A percentile compares a stretch with the other conserved stretches of the same genome.
These are phyloP conservation scores for Mycena pura DNA, from an alignment of 768 basidiomycete genomes.

Conservation along the genomic window DNA sequence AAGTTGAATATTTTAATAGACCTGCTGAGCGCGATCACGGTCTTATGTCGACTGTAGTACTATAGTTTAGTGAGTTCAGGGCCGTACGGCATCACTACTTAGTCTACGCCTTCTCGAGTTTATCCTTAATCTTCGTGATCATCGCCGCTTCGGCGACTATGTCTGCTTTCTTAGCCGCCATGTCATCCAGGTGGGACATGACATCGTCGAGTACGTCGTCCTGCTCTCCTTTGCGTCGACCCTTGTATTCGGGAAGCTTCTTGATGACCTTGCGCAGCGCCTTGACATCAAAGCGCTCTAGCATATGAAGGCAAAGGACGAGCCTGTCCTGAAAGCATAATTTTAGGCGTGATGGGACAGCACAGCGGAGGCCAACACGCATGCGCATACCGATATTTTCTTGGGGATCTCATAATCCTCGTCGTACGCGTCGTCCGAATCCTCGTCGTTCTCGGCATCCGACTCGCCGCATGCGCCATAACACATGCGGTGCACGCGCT, in stretches of 20 bases:
- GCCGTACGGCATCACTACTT: too few relatives aligned
- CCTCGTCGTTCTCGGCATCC: too few relatives aligned
- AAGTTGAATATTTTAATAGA: too few relatives aligned
- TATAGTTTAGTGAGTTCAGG: too few relatives aligned
- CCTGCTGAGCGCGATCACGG: too few relatives aligned
- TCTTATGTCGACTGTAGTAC: too few relatives aligned
- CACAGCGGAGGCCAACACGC: too few relatives aligned
- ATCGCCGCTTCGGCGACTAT: conserved; percentile 1
- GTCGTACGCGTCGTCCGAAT: conserved; percentile 16
- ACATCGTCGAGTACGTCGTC: conserved; percentile 5
- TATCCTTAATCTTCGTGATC: conserved; percentile 1
- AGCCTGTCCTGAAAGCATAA: neutral
- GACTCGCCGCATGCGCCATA: conserved; percentile 9
- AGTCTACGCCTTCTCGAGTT: too few relatives aligned
- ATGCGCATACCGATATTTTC: neutral
- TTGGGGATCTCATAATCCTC: conserved; percentile 15
- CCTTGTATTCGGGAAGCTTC: conserved; percentile 6
- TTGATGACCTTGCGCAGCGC: conserved; percentile 11
- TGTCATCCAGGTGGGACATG: conserved; percentile 5
- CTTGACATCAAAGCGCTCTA: conserved; percentile 11
- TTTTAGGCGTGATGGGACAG: neutral
- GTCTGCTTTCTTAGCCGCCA: conserved; percentile 9
- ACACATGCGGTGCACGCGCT: conserved; percentile 12
- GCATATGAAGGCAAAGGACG: neutral
- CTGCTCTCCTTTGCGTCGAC: conserved; percentile 12